Percentiles rank a stretch among this genome's conserved stretches.
Evolutionary conservation across 2,329 filamentous ascomycete genomes (phyloP).

Genomic region (Coniochaeta sp.): DNA sequence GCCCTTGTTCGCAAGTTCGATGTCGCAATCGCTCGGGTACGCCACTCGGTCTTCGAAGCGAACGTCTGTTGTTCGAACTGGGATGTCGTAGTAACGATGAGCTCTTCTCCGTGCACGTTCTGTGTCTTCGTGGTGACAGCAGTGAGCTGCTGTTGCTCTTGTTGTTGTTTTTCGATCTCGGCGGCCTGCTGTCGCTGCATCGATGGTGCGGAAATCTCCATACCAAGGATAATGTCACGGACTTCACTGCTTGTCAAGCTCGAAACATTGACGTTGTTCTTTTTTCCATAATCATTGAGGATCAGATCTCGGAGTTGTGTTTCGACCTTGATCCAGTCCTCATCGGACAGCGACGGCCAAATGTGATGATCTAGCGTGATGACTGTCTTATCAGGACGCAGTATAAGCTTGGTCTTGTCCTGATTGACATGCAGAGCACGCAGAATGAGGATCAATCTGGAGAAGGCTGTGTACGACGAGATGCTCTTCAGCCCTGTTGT

Average conservation of each 20-base stretch:
- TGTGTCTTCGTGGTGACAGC: slow-evolving; percentile 98
- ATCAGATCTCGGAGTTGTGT: slow-evolving; percentile 92
- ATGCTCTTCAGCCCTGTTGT: slow-evolving; percentile 76
- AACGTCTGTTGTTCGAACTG: slow-evolving; percentile 98
- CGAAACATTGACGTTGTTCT: slow-evolving; percentile 99
- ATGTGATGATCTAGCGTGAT: slow-evolving; percentile 99
- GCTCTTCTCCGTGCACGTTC: slow-evolving; percentile 93
- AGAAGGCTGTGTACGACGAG: slow-evolving; percentile 97
- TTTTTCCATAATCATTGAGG: slow-evolving; percentile 97
- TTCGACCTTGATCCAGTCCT: slow-evolving; percentile 99
- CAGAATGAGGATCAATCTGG: slow-evolving; percentile 84
- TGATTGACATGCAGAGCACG: slow-evolving; percentile 95
- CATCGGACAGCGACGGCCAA: slow-evolving; percentile 89
- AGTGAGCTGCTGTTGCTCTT: slow-evolving; percentile 93
- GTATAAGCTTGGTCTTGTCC: slow-evolving; percentile 93
- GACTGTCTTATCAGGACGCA: slow-evolving; percentile 94
- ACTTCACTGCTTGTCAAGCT: slow-evolving; percentile 96
- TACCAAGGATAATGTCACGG: slow-evolving; percentile 95
- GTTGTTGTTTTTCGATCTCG: slow-evolving; percentile 97
- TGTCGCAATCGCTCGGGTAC: slow-evolving; percentile 90
- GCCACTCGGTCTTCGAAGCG: slow-evolving; percentile 98
- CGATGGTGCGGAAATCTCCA: slow-evolving; percentile 97
- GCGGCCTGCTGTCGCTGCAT: slow-evolving; percentile 98
- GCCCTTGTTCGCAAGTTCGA: slow-evolving; percentile 88
- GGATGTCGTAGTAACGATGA: slow-evolving; percentile 95